Base-by-base conservation (phyloP, 202 grass and related monocot species). In the Panicum hallii region DNA sequence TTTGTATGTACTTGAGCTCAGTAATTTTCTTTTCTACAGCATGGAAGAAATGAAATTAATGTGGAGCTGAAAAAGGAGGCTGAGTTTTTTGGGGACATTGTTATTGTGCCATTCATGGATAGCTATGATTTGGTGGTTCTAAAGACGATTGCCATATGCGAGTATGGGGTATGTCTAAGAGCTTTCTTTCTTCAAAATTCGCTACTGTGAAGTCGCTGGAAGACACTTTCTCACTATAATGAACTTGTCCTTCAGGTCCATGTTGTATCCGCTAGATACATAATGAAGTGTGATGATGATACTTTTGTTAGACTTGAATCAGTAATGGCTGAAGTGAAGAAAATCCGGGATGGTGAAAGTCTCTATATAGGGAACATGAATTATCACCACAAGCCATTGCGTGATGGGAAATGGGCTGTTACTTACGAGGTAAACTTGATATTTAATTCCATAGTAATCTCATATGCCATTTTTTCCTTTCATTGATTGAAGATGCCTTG, bases 241-340 rank as follows among this genome's bases (percentile, higher is more conserved):
- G 40, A 82, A 52, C 58, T 40, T 10, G 69, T 82, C 45, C 14
- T 81, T 60, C 78, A 99, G 97, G 90, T 91, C 78, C 79, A 2
- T 77, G 87, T 84, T 46, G 82, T 93, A 43, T 94, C 91, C 61
- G 90, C 97, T 26, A 89, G 68, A 80, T 97, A 97, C 80, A 92
- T 99, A 85, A 99, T 99, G 97, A 99, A 99, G 73, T 99, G 93
- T 3, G 93, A 99, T 54, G 97, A 99, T 90, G 93, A 99, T 78
- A 99, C 74, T 46, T 99, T 99, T 85, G 64, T 99, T 58, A 97
- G 97, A 89, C 68, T 99, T 83, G 85, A 92, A 54, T 89, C 91
- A 46, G 93, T 97, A 47, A 89, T 91, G 82, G 32, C 70, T 79
- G 91, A 91, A 89, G 77, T 99, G 66, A 89, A 84, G 79, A 98